A percentile compares a stretch with the other conserved stretches of the same genome.
These are phyloP conservation scores for sweet orange (Citrus sinensis) DNA, from an alignment of 345 rosid genomes.

Conservation along the genomic window DNA sequence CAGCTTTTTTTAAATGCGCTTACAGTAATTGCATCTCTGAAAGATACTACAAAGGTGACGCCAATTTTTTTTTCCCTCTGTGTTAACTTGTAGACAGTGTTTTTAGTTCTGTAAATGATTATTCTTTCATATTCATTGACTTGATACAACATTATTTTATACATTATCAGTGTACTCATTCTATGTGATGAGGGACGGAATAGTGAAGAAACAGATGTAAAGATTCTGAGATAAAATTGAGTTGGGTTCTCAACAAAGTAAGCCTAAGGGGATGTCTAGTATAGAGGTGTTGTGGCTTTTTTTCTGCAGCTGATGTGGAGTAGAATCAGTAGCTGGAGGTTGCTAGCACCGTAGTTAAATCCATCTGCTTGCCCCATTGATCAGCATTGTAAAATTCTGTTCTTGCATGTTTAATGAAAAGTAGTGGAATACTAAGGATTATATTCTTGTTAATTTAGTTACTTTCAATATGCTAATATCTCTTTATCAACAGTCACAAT, in stretches of 20 bases:
- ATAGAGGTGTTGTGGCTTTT: too few relatives aligned
- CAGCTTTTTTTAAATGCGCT: neutral
- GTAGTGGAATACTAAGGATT: neutral
- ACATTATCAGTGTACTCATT: neutral
- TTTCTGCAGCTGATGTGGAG: neutral
- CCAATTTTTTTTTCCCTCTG: neutral
- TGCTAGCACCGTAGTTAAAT: neutral
- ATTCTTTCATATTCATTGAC: neutral
- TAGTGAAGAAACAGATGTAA: neutral
- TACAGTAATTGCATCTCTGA: neutral
- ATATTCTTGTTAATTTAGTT: neutral
- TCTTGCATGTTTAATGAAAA: neutral
- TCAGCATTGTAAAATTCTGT: neutral
- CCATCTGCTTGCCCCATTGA: neutral
- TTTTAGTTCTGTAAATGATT: too few relatives aligned
- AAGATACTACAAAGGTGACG: neutral
- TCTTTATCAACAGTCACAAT: constrained; percentile 49
- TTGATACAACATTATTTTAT: neutral
- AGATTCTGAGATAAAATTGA: neutral
- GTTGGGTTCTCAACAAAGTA: neutral
- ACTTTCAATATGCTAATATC: neutral
- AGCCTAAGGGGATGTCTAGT: too few relatives aligned
- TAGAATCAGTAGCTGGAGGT: neutral
- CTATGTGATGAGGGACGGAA: neutral
- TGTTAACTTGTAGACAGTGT: neutral